A percentile compares a stretch with the other conserved stretches of the same genome.
phyloP scores from a whole-genome alignment of 2,329 filamentous ascomycete species.

The Penicillium digitatum region DNA sequence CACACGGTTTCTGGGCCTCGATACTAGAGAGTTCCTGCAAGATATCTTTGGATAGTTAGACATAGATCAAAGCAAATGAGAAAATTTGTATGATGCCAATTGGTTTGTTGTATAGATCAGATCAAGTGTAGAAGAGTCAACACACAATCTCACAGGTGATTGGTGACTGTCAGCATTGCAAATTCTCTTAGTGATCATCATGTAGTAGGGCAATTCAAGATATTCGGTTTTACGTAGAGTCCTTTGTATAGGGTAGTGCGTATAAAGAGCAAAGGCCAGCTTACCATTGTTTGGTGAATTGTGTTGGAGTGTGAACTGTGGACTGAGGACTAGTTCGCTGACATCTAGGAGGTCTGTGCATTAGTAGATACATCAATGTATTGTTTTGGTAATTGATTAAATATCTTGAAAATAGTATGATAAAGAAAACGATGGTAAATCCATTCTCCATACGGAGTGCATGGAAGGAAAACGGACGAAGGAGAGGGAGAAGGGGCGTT shows the following conservation, averaged over 20 bases:
- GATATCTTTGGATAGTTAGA: slow-evolving; percentile 13
- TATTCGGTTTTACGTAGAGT: slow-evolving; percentile 10
- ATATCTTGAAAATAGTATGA: background rate
- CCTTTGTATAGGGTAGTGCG: background rate
- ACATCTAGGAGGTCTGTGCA: background rate
- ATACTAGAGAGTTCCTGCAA: slow-evolving; percentile 17
- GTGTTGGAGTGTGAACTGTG: no score
- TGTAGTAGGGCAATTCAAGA: slow-evolving; percentile 12
- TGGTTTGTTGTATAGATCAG: slow-evolving; percentile 29
- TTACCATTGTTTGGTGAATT: no score
- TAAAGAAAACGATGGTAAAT: background rate
- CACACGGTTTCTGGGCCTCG: slow-evolving; percentile 37
- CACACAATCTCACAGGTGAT: slow-evolving; percentile 40
- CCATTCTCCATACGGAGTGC: background rate
- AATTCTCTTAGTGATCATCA: slow-evolving; percentile 46
- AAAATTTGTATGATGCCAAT: background rate
- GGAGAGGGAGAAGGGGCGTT: background rate
- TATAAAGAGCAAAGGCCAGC: background rate
- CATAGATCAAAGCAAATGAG: slow-evolving; percentile 3
- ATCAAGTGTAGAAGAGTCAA: slow-evolving; percentile 48
- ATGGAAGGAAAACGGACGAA: background rate
- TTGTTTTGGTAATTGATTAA: background rate
- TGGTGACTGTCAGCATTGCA: slow-evolving; percentile 47
- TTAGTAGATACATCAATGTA: background rate
- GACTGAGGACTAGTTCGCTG: no score